Evolutionary conservation across 108 stramenopile species (phyloP).

Genomic region (Cyclotella sp.): DNA sequence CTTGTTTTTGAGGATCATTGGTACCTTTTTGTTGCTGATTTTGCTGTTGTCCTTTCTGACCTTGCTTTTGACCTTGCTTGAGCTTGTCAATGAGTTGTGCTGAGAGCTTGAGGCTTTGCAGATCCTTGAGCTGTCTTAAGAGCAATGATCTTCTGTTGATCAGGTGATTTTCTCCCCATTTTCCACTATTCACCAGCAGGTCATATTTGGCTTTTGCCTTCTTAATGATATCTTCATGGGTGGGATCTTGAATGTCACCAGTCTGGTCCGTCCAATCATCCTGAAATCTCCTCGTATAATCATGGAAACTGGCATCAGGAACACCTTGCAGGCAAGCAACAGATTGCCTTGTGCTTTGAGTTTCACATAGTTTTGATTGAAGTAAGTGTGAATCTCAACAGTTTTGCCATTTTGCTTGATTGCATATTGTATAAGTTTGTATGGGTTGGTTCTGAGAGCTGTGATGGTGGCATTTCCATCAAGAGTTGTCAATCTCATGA

Average conservation of each 20-base stretch:
- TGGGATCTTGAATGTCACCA: not conserved
- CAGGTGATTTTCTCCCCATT: no score
- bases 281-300: not conserved
- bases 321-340: not conserved
- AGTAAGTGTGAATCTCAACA: not conserved
- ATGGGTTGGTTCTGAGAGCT: not conserved
- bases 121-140: no score
- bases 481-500: not conserved
- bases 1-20: no score
- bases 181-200: not conserved
- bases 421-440: not conserved
- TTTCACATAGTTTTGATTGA: not conserved
- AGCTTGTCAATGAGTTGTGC: no score
- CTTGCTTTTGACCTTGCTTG: no score
- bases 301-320: not conserved
- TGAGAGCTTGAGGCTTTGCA: no score
- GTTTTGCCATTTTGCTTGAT: not conserved
- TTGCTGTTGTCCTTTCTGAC: no score
- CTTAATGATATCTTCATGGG: not conserved
- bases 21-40: no score
- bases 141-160: no score
- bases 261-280: not conserved
- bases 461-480: not conserved
- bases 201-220: not conserved
- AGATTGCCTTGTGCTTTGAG: not conserved